phyloP scores from a whole-genome alignment of 192 early-diverging fungal genomes.

The Coemansia sp. region DNA sequence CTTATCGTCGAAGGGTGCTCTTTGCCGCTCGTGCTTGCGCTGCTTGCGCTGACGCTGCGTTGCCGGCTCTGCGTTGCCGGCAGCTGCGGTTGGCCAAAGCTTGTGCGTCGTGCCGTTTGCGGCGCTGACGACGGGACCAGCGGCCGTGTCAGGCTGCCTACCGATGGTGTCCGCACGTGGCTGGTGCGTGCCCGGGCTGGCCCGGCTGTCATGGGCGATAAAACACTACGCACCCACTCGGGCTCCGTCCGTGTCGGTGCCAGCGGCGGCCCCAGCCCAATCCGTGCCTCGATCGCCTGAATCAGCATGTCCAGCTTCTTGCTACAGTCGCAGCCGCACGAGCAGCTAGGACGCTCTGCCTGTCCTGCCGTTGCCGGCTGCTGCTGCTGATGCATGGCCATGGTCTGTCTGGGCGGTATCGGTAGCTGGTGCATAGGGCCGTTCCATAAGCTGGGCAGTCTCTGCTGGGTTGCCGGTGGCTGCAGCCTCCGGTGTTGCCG shows the following conservation, averaged over 20 bases:
- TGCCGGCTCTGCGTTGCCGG: not conserved
- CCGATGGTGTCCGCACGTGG: not conserved
- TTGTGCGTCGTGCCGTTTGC: not conserved
- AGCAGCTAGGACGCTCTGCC: slow-evolving; percentile 29
- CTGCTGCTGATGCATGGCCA: not conserved
- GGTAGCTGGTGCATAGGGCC: not conserved
- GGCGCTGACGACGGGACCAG: not conserved
- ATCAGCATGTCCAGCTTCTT: slow-evolving; percentile 38
- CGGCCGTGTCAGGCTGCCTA: not conserved
- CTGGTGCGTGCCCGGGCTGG: not conserved
- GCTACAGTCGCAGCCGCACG: slow-evolving; percentile 50
- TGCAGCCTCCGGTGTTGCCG: slow-evolving; percentile 1
- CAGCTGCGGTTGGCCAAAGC: not conserved
- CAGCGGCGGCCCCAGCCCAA: slow-evolving; percentile 22
- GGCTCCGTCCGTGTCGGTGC: slow-evolving; percentile 5
- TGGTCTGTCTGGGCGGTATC: not conserved
- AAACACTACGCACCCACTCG: slow-evolving; percentile 28
- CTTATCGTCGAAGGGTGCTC: not conserved
- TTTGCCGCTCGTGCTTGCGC: not conserved
- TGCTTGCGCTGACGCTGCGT: slow-evolving; percentile 9
- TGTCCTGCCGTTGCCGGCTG: not conserved
- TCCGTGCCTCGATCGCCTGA: slow-evolving; percentile 35
- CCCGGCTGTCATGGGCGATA: slow-evolving; percentile 24
- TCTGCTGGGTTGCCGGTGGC: not conserved
- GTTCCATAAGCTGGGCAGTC: not conserved